A percentile compares a stretch with the other conserved stretches of the same genome.
phyloP scores from a whole-genome alignment of 371 early-diverging fungal genomes.

The Mucor mucedo region DNA sequence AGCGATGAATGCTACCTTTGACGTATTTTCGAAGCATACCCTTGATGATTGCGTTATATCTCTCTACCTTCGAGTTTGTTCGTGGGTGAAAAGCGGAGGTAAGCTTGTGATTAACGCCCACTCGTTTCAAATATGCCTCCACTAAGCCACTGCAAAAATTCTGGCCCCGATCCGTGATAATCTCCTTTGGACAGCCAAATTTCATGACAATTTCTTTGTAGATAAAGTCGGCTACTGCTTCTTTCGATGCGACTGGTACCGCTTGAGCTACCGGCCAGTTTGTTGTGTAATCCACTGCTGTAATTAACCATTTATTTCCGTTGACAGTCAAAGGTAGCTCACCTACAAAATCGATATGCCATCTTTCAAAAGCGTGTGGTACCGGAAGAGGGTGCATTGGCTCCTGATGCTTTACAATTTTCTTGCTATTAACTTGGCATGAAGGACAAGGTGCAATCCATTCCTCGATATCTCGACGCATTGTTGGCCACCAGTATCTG shows the following conservation, averaged over 20 bases:
- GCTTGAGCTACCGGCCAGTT: slow-evolving; percentile 44
- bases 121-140: background rate
- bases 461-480: slow-evolving; percentile 6
- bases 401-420: background rate
- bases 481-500: slow-evolving; percentile 30
- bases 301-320: background rate
- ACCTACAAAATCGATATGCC: slow-evolving; percentile 34
- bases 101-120: background rate
- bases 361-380: slow-evolving; percentile 17
- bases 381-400: slow-evolving; percentile 18
- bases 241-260: slow-evolving; percentile 34
- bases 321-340: slow-evolving; percentile 10
- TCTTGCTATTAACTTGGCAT: slow-evolving; percentile 21
- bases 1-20: slow-evolving; percentile 1
- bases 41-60: too few species aligned
- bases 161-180: slow-evolving; percentile 44
- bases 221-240: slow-evolving; percentile 40
- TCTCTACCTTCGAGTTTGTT: too few species aligned
- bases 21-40: too few species aligned
- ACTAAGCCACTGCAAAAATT: slow-evolving; percentile 35
- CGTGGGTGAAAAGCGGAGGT: too few species aligned
- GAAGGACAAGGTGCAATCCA: slow-evolving; percentile 20
- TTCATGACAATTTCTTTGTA: slow-evolving; percentile 32
- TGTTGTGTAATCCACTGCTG: slow-evolving; percentile 43
- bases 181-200: slow-evolving; percentile 39